Evolutionary conservation across 176 grass and related monocot species (phyloP), one percentile per base, ranked within the genome.

Genomic region (Cocos nucifera): DNA sequence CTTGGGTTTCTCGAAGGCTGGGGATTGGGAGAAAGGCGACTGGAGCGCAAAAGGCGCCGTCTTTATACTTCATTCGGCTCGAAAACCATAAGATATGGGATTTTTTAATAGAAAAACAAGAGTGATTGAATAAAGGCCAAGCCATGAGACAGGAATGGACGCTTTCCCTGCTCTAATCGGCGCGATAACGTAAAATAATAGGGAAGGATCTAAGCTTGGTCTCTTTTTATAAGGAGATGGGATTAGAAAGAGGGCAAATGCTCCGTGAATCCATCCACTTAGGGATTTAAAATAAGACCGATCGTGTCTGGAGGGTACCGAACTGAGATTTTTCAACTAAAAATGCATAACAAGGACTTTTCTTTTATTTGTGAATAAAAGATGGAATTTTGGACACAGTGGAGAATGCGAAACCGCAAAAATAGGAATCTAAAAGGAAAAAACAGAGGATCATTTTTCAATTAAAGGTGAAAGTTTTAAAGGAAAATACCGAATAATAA

Each of bases 181-280:
- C 39, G 67, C 62, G 52, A 50, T 70, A 56, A 61, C 58, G 56
- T 25, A 23, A 65, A 44, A 56, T 61, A 18, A 54, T 16, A 63
- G 16, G 4, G 17, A 15, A 15, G 25, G 16, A 26, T 39, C 21
- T 21, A 21, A n/a, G n/a, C n/a, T n/a, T n/a, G n/a, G 65, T 56
- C 21, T 67, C 39, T 59, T 57, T 62, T 55, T 61, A 21, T 62
- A 6, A 72, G 19, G 58, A 72, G 48, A 22, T 58, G 50, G 24
- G 23, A 75, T 59, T 75, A 75, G n/a, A 71, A 71, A 81, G 35
- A 29, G 49, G n/a, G 53, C 26, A 52, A 80, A 73, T 65, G 49
- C 48, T 52, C 20, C 21, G 23, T 1, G 22, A 65, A 52, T 21
- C 49, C 58, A 39, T 39, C 32, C 32, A 39, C 32, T 10, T 12